Evolutionary conservation across 2,329 filamentous ascomycete genomes (phyloP), one percentile per base, ranked within the genome.

Genomic region (Coleophoma eucalyptorum): DNA sequence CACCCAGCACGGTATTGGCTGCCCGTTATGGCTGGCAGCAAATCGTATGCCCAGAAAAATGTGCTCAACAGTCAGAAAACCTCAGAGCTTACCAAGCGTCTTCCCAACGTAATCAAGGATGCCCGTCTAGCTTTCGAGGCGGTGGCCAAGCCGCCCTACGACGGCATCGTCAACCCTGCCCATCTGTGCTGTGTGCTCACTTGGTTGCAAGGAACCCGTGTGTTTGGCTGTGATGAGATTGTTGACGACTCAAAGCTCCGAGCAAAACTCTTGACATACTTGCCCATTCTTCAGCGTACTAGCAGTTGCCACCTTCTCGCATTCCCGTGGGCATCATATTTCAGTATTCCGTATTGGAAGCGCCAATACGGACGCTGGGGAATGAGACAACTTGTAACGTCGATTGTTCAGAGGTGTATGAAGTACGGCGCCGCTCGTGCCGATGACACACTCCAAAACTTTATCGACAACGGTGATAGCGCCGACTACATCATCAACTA

Each of bases 401-500:
- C 44, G 16, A 34, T 56, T 33, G 50, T 51, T 35, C 31, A 51
- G 32, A 50, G 35, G 50, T 46, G 50, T 20, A 51, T 51, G 50
- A 50, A 42, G 50, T 16, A 50, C 16, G 50, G 44, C 16, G 49
- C 51, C 10, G 21, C 42, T 38, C 49, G 50, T 26, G 26, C 35
- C 10, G 51, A 53, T 33, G 51, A 53, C 31, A 44, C 42, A 10
- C 43, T 53, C 49, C 51, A 53, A 38, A 43, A 26, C 34, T 32
- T 53, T n/a, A 53, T 53, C 44, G 49, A 53, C 37, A 52, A 48
- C 21, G 51, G 51, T 48, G 51, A 53, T 40, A 51, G 51, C 49
- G 44, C 50, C n/a, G 54, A 55, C 20, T 53, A 56, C n/a, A n/a
- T n/a, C 51, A 58, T 59, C 33, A 48, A 42, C 43, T 53, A 52